Base-by-base conservation (phyloP, 768 basidiomycete species). In the Daedaleopsis nitida region DNA sequence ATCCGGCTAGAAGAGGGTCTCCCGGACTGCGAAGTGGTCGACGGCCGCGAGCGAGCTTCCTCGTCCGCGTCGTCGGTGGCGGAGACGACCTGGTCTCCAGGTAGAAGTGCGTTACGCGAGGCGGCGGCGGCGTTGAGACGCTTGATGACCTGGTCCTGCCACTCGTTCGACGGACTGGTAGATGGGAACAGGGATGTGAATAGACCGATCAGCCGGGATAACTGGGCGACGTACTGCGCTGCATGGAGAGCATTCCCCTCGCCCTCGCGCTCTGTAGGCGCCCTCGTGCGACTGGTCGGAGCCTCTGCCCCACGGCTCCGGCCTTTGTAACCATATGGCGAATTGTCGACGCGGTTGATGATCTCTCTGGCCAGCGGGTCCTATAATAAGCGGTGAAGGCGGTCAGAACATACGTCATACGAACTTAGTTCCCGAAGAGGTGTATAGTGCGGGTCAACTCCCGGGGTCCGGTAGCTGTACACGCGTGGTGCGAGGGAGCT, bases 341-440 rank as follows among this genome's bases (percentile, higher is more conserved):
- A 88, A 65, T 83, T 81, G 72, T 93, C 89, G n/a, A 94, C 91
- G 32, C 91, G 87, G 55, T 80, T 81, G 58, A 92, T 83, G 61
- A 96, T 92, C 66, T 93, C 91, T 57, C 81, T 83, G 2, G 94
- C 92, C 3, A 94, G 79, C 0, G 87, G 76, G 67, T 95, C 92
- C 87, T 91, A 69, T 3, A n/a, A 19, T 35, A 21, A 51, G 47
- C 47, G 27, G 35, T 17, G 50, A 38, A 32, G 6, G 52, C 7
- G 23, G 17, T 27, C 19, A 16, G 43, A 14, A 55, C 35, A 24
- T 17, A 19, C 16, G 23, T 38, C 42, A 16, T 2, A 24, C 5
- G 37, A 16, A 24, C 37, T 5, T 11, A 44, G 47, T 17, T 17
- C 17, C 12, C 17, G 53, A 0, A 4, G 47, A 24, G 10, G 12